These are phyloP conservation scores for Coprinopsis marcescibilis DNA, from an alignment of 768 basidiomycete genomes.

Conservation along the genomic window DNA sequence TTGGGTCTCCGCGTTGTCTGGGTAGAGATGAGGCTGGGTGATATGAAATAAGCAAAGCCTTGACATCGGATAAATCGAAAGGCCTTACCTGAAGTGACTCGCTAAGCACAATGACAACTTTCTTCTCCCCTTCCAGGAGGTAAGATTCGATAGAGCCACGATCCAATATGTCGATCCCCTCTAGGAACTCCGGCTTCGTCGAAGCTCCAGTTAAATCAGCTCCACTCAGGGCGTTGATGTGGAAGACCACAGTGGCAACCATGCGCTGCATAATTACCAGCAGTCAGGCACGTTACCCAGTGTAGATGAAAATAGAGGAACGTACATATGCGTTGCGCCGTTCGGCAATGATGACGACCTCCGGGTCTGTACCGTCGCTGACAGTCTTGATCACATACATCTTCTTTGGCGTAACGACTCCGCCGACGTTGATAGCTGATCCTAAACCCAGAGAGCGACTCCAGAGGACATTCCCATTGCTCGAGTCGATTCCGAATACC, in stretches of 20 bases:
- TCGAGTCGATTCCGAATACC: constrained; percentile 76
- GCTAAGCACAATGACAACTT: constrained; percentile 63
- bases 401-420: constrained; percentile 50
- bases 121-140: constrained; percentile 39
- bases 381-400: constrained; percentile 51
- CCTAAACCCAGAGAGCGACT: constrained; percentile 70
- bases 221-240: constrained; percentile 77
- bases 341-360: constrained; percentile 60
- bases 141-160: constrained; percentile 58
- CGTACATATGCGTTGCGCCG: constrained; percentile 49
- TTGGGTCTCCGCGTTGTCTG: constrained; percentile 44
- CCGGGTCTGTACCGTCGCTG: constrained; percentile 43
- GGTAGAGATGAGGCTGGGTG: constrained; percentile 66
- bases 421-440: constrained; percentile 55
- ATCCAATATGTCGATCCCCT: constrained; percentile 56
- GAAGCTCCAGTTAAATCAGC: constrained; percentile 38
- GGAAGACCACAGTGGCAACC: constrained; percentile 70
- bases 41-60: too few relatives aligned
- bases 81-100: constrained; percentile 65
- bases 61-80: too few relatives aligned
- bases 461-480: constrained; percentile 76
- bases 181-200: constrained; percentile 32
- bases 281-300: not conserved
- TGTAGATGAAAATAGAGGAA: constrained; percentile 6
- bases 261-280: constrained; percentile 34